phyloP scores from a whole-genome alignment of 1,284 basidiomycete genomes.

The Sutorius eximius region DNA sequence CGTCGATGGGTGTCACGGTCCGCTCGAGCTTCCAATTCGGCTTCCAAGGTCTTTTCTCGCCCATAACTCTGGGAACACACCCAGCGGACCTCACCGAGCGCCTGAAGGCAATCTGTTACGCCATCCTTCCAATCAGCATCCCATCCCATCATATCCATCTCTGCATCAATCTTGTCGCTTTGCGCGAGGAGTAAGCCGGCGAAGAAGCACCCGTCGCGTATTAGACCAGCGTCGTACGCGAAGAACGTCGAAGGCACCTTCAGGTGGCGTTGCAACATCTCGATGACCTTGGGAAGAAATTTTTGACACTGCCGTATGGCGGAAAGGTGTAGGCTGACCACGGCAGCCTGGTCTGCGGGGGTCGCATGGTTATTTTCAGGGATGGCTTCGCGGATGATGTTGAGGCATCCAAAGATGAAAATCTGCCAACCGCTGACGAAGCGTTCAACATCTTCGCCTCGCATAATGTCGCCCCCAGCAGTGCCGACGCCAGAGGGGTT shows the following conservation, averaged over 20 bases:
- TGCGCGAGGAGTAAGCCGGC: constrained; percentile 70
- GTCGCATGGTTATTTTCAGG: constrained; percentile 2
- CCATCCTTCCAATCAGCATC: constrained; percentile 65
- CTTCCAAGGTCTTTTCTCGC: constrained; percentile 58
- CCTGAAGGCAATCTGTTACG: constrained; percentile 66
- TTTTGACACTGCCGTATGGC: constrained; percentile 51
- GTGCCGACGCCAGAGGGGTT: constrained; percentile 33
- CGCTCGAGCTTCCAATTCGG: constrained; percentile 59
- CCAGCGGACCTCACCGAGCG: constrained; percentile 79
- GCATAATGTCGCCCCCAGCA: constrained; percentile 42
- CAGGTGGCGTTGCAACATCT: constrained; percentile 61
- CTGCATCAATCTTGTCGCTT: constrained; percentile 40
- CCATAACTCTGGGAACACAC: constrained; percentile 74
- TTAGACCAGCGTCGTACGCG: constrained; percentile 77
- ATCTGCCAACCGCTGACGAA: constrained; percentile 54
- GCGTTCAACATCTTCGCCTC: constrained; percentile 61
- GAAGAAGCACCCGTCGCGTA: constrained; percentile 79
- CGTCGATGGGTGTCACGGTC: constrained; percentile 21
- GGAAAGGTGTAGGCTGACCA: constrained; percentile 43
- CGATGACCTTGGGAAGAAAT: constrained; percentile 57
- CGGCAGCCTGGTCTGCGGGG: constrained; percentile 32
- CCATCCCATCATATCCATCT: constrained; percentile 44
- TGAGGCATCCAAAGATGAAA: constrained; percentile 52
- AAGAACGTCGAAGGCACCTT: constrained; percentile 55
- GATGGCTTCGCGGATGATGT: constrained; percentile 41